A percentile compares a stretch with the other conserved stretches of the same genome.
These are phyloP conservation scores for Phytophthora sojae DNA, from an alignment of 352 stramenopile species.

Conservation along the genomic window DNA sequence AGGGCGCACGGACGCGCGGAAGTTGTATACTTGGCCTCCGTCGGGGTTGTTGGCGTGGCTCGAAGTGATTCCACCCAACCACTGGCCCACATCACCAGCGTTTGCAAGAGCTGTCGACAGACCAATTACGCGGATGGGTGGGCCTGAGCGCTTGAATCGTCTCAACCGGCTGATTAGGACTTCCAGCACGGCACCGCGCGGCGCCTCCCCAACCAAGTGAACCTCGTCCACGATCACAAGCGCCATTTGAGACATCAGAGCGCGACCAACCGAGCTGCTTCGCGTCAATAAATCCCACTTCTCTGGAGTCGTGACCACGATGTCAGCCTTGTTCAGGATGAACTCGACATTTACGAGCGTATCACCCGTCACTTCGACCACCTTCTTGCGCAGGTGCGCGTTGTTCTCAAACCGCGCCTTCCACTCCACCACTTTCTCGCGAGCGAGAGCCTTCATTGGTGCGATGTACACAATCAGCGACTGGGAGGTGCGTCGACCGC, in stretches of 20 bases:
- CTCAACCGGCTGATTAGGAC: constrained; percentile 91
- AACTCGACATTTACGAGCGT: constrained; percentile 93
- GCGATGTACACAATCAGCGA: constrained; percentile 97
- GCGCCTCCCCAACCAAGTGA: constrained; percentile 96
- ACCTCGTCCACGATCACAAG: constrained; percentile 98
- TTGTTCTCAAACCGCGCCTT: constrained; percentile 91
- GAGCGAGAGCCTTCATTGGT: constrained; percentile 96
- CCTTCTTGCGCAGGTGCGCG: constrained; percentile 84
- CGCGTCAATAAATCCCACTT: constrained; percentile 98
- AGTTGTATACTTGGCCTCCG: constrained; percentile 93
- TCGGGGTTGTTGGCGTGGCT: constrained; percentile 41
- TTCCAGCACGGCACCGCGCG: constrained; percentile 91
- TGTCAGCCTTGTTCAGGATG: constrained; percentile 92
- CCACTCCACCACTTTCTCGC: constrained; percentile 98
- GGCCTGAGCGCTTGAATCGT: constrained; percentile 76
- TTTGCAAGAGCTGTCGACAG: constrained; percentile 98
- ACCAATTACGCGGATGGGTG: constrained; percentile 92
- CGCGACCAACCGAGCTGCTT: constrained; percentile 78
- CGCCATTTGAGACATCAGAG: constrained; percentile 73
- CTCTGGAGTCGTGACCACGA: constrained; percentile 98
- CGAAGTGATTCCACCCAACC: constrained; percentile 94
- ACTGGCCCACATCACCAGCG: constrained; percentile 95
- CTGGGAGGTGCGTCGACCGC: constrained; percentile 11
- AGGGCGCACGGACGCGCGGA: constrained; percentile 94
- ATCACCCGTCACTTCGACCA: constrained; percentile 98